Conservation (phyloP, 2,329 filamentous ascomycete genomes). For the Xylaria sp. region DNA sequence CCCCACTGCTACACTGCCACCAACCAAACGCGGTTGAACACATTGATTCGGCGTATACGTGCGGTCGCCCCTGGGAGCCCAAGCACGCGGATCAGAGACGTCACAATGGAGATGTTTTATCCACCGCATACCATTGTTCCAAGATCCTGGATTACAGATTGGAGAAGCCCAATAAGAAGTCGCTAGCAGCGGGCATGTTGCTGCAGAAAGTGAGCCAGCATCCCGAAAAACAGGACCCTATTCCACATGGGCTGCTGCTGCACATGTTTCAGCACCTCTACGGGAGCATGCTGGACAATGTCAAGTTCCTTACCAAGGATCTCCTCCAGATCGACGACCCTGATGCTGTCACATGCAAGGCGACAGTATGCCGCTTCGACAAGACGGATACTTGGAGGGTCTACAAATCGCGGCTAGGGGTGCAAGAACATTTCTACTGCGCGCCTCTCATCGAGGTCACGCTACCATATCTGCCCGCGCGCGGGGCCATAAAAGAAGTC, state of each 20-base stretch:
- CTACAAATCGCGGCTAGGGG: constrained; percentile 14
- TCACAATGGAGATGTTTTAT: not conserved
- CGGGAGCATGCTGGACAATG: constrained; percentile 20
- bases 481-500: constrained; percentile 15
- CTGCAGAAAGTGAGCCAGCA: constrained; percentile 16
- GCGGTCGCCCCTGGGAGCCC: not conserved
- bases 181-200: constrained; percentile 7
- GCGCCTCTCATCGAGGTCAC: constrained; percentile 23
- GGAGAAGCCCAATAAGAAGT: constrained; percentile 17
- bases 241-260: constrained; percentile 16
- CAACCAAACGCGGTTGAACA: constrained; percentile 9
- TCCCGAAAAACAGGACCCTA: constrained; percentile 13
- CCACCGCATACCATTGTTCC: not conserved
- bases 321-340: constrained; percentile 18
- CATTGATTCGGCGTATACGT: constrained; percentile 2
- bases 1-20: constrained; percentile 11
- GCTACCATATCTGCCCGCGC: constrained; percentile 18
- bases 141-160: constrained; percentile 18
- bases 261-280: constrained; percentile 25
- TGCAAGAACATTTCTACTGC: constrained; percentile 24
- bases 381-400: constrained; percentile 21
- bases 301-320: constrained; percentile 13
- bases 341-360: constrained; percentile 16
- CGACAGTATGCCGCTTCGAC: constrained; percentile 20
- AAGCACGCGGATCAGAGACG: constrained; percentile 16